Percentiles rank a stretch among this genome's conserved stretches.
Evolutionary conservation across 73 alveolate genomes (phyloP).

Genomic region (Paramecium pentaurelia): DNA sequence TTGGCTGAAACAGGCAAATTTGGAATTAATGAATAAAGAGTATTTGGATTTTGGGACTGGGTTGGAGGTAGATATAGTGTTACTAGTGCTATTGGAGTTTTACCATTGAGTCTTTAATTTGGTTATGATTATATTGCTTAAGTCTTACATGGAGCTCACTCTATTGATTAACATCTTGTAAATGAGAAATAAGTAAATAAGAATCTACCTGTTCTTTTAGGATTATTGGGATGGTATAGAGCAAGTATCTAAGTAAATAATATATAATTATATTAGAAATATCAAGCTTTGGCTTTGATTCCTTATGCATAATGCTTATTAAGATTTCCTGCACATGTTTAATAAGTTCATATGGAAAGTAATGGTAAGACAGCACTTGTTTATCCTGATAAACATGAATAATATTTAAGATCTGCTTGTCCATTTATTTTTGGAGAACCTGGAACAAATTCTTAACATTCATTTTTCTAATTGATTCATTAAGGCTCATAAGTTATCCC

Average conservation of each 20-base stretch:
- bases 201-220: constrained; percentile 55
- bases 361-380: constrained; percentile 36
- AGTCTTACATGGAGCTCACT: constrained; percentile 26
- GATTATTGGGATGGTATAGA: constrained; percentile 59
- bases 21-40: constrained; percentile 83
- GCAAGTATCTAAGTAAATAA: not conserved
- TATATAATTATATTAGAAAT: not conserved
- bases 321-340: constrained; percentile 46
- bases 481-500: constrained; percentile 16
- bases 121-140: constrained; percentile 65
- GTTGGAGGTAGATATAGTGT: constrained; percentile 98
- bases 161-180: constrained; percentile 48
- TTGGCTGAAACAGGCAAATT: constrained; percentile 77
- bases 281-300: constrained; percentile 30
- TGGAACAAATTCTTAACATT: constrained; percentile 45
- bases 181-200: constrained; percentile 23
- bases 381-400: not conserved
- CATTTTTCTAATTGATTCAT: constrained; percentile 39
- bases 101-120: constrained; percentile 90
- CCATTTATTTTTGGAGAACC: constrained; percentile 52
- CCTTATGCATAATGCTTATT: constrained; percentile 43
- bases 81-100: constrained; percentile 96
- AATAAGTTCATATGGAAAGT: constrained; percentile 44
- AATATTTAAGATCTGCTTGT: constrained; percentile 34
- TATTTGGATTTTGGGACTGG: constrained; percentile 96